These are phyloP conservation scores for Graphilbum ipis-grandicollis DNA, from an alignment of 2,329 filamentous ascomycete genomes.

Conservation along the genomic window DNA sequence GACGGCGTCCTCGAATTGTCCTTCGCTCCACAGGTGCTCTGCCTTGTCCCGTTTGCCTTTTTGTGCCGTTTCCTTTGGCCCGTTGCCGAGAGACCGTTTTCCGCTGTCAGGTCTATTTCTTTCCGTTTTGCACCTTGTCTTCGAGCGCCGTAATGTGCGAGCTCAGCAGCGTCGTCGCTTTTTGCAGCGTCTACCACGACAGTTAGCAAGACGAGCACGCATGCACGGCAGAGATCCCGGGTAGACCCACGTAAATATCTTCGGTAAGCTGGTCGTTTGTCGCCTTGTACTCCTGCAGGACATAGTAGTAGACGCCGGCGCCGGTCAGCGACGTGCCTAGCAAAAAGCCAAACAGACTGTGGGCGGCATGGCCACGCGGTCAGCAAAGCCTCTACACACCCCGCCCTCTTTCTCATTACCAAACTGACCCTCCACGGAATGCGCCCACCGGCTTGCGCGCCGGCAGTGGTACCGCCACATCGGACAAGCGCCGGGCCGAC, in stretches of 20 bases:
- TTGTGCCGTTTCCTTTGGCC: too few species aligned
- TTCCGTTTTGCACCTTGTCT: conserved; percentile 53
- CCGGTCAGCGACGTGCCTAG: conserved; percentile 67
- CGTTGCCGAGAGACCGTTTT: too few species aligned
- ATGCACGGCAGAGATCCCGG: background rate
- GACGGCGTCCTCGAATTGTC: too few species aligned
- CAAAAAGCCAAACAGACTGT: conserved; percentile 80
- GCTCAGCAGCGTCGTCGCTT: conserved; percentile 72
- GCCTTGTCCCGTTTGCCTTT: too few species aligned
- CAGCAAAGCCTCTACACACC: too few species aligned
- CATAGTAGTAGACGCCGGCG: conserved; percentile 75
- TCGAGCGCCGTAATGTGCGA: conserved; percentile 70
- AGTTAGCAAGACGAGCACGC: background rate
- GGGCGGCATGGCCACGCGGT: too few species aligned
- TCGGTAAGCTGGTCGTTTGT: conserved; percentile 87
- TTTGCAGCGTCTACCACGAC: conserved; percentile 55
- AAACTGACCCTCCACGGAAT: conserved; percentile 47
- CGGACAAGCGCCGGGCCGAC: conserved; percentile 25
- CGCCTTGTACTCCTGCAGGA: conserved; percentile 82
- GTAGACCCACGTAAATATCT: conserved; percentile 74
- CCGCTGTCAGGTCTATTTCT: conserved; percentile 36
- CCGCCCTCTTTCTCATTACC: too few species aligned
- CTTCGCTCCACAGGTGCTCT: too few species aligned
- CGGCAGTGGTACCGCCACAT: conserved; percentile 29
- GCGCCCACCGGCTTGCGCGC: conserved; percentile 40